phyloP scores from a whole-genome alignment of 1,284 basidiomycete species.

The Ganoderma sinense region DNA sequence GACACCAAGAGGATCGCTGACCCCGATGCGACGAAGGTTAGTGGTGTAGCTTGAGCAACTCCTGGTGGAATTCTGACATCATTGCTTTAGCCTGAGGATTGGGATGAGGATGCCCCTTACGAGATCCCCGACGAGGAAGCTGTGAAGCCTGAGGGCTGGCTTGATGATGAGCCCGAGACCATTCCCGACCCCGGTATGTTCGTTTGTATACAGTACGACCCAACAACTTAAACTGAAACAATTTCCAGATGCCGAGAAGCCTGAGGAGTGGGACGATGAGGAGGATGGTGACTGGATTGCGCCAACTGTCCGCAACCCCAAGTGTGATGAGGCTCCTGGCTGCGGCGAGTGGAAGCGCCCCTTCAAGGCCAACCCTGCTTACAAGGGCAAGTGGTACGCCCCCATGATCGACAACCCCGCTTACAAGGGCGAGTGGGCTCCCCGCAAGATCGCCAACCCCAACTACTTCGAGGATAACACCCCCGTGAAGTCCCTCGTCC shows the following conservation, averaged over 20 bases:
- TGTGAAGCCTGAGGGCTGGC: constrained; percentile 93
- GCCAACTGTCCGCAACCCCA: constrained; percentile 89
- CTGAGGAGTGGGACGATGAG: constrained; percentile 99
- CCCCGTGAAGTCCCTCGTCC: constrained; percentile 85
- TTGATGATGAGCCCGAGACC: constrained; percentile 85
- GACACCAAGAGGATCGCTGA: constrained; percentile 89
- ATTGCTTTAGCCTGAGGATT: constrained; percentile 80
- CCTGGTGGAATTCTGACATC: not conserved
- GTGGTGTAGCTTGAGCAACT: constrained; percentile 21
- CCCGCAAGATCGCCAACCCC: constrained; percentile 93
- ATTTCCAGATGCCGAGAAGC: constrained; percentile 86
- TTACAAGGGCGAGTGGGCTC: constrained; percentile 97
- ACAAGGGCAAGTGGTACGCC: constrained; percentile 97
- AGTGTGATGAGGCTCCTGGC: constrained; percentile 89
- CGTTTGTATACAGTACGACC: not conserved
- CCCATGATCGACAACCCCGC: constrained; percentile 96
- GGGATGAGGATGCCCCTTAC: constrained; percentile 95
- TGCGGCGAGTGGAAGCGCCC: constrained; percentile 95
- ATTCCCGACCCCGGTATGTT: constrained; percentile 86
- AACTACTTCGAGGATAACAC: constrained; percentile 89
- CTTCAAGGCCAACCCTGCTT: constrained; percentile 88
- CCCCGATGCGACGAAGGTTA: constrained; percentile 83
- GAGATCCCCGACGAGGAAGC: constrained; percentile 91
- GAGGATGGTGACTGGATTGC: constrained; percentile 99
- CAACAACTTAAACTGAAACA: not conserved